Evolutionary conservation across 1,284 basidiomycete genomes (phyloP).

Genomic region (Trichosporon faecale): DNA sequence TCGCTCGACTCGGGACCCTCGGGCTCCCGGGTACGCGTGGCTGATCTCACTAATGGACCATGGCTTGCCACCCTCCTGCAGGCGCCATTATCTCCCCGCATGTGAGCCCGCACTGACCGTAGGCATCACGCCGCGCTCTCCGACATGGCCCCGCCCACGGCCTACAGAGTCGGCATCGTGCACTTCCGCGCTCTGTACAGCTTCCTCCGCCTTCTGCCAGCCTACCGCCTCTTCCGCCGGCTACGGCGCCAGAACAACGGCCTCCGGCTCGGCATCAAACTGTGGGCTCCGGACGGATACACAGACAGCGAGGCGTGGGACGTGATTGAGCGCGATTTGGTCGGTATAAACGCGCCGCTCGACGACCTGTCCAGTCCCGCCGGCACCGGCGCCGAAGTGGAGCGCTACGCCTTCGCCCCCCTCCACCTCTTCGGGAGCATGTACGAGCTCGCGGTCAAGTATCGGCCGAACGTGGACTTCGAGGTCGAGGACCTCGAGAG

Average conservation of each 20-base stretch:
- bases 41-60: background rate
- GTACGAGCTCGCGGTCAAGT: constrained; percentile 38
- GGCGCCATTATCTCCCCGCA: constrained; percentile 15
- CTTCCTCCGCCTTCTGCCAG: constrained; percentile 44
- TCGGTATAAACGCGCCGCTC: constrained; percentile 40
- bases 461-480: constrained; percentile 46
- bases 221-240: constrained; percentile 43
- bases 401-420: constrained; percentile 37
- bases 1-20: background rate
- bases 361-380: constrained; percentile 26
- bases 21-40: background rate
- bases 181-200: constrained; percentile 49
- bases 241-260: constrained; percentile 43
- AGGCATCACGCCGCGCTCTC: constrained; percentile 15
- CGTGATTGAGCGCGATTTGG: constrained; percentile 46
- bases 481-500: constrained; percentile 48
- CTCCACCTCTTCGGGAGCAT: constrained; percentile 43
- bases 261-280: constrained; percentile 48
- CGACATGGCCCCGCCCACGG: constrained; percentile 38
- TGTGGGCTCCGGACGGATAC: constrained; percentile 48
- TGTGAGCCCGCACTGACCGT: constrained; percentile 4
- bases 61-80: constrained; percentile 5
- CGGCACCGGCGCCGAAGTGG: constrained; percentile 11
- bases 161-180: constrained; percentile 46
- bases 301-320: constrained; percentile 44